A percentile compares a stretch with the other conserved stretches of the same genome.
Conservation (phyloP, 225 moss, liverwort and hornwort genomes). For the Takakia lepidozioides region DNA sequence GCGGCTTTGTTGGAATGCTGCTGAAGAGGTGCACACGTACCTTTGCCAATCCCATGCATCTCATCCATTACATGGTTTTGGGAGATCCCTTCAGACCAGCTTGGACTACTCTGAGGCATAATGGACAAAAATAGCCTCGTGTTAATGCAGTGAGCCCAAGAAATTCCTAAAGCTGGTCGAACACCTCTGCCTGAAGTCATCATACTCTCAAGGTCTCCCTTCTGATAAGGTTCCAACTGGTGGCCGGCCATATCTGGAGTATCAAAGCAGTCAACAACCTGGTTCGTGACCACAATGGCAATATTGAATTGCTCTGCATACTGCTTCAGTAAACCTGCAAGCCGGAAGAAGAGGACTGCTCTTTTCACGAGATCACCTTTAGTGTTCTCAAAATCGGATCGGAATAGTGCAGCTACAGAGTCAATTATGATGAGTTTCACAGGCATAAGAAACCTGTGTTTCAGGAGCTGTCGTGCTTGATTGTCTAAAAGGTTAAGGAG, state of each 20-base stretch:
- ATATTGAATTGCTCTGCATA: constrained; percentile 22
- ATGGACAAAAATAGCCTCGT: constrained; percentile 30
- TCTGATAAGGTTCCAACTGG: neutral
- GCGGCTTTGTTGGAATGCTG: neutral
- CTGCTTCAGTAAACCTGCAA: constrained; percentile 24
- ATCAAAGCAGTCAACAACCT: constrained; percentile 28
- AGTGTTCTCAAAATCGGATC: constrained; percentile 21
- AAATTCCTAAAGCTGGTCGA: constrained; percentile 26
- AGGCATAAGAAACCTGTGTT: constrained; percentile 16
- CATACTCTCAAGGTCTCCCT: constrained; percentile 7
- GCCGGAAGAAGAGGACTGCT: constrained; percentile 18
- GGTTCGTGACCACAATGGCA: constrained; percentile 37
- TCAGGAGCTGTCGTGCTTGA: constrained; percentile 10
- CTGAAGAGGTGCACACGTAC: too few species aligned
- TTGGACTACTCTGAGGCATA: neutral
- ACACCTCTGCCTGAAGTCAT: constrained; percentile 31
- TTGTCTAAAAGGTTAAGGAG: constrained; percentile 20
- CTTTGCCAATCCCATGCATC: neutral
- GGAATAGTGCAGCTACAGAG: constrained; percentile 39
- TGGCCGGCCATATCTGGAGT: too few species aligned
- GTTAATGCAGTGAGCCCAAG: constrained; percentile 40
- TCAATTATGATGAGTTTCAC: constrained; percentile 39
- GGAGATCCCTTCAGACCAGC: too few species aligned
- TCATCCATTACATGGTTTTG: neutral
- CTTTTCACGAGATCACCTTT: constrained; percentile 13